Evolutionary conservation across 768 basidiomycete genomes (phyloP).

Genomic region (Saitozyma sp.): DNA sequence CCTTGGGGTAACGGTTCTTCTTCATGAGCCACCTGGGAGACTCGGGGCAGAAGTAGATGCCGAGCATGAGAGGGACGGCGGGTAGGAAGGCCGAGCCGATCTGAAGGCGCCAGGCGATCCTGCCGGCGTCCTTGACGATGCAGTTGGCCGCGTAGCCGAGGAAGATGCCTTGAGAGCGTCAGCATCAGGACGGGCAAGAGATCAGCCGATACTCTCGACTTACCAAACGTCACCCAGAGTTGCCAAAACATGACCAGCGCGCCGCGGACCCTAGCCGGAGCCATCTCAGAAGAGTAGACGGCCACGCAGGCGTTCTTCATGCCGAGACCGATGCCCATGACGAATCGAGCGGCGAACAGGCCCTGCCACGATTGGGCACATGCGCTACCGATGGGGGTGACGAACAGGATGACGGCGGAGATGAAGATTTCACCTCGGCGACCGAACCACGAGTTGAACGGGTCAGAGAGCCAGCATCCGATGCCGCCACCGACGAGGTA

Average conservation of each 20-base stretch:
- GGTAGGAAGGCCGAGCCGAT: conserved; percentile 51
- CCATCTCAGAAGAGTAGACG: conserved; percentile 70
- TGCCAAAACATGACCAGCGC: conserved; percentile 89
- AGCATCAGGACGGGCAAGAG: conserved; percentile 38
- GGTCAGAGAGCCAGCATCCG: conserved; percentile 24
- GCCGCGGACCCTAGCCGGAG: conserved; percentile 79
- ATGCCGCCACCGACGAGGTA: conserved; percentile 29
- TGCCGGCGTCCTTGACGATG: conserved; percentile 39
- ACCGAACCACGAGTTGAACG: conserved; percentile 62
- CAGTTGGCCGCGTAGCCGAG: conserved; percentile 38
- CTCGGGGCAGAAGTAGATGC: conserved; percentile 46
- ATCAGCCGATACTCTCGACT: conserved; percentile 50
- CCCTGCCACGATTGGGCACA: conserved; percentile 28
- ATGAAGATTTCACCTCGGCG: conserved; percentile 63
- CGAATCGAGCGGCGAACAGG: conserved; percentile 24
- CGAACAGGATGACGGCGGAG: conserved; percentile 56
- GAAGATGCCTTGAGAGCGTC: conserved; percentile 36
- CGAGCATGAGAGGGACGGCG: conserved; percentile 28
- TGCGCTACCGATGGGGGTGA: conserved; percentile 51
- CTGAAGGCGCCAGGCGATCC: conserved; percentile 54
- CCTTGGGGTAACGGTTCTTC: conserved; percentile 49
- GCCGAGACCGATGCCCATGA: conserved; percentile 42
- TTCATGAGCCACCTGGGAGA: conserved; percentile 55
- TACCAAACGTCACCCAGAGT: conserved; percentile 43
- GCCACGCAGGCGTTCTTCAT: conserved; percentile 57